Conservation (phyloP, 768 basidiomycete genomes). For the Gautieria morchelliformis region DNA sequence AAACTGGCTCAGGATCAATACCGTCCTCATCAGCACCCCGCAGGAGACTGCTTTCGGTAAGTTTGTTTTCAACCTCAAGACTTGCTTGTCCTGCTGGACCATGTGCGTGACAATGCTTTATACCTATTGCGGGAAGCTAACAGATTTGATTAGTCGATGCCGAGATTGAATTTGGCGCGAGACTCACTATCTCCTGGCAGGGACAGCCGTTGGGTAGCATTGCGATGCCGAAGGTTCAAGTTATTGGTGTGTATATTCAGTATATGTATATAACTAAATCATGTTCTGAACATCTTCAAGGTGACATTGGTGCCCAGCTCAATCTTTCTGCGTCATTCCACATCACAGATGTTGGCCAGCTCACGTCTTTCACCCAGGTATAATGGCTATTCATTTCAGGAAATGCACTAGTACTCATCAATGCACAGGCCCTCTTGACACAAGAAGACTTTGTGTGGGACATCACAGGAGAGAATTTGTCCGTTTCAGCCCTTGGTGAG, state of each 20-base stretch:
- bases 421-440: constrained; percentile 41
- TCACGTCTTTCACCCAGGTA: constrained; percentile 60
- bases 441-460: constrained; percentile 61
- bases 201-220: constrained; percentile 49
- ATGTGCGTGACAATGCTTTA: constrained; percentile 33
- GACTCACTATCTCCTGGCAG: constrained; percentile 52
- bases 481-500: constrained; percentile 49
- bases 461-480: constrained; percentile 55
- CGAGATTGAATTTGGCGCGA: constrained; percentile 51
- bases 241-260: constrained; percentile 23
- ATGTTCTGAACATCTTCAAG: constrained; percentile 6
- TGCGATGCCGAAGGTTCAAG: constrained; percentile 47
- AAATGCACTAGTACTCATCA: neutral
- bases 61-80: constrained; percentile 6
- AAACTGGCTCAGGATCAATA: constrained; percentile 36
- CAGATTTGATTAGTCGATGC: constrained; percentile 42
- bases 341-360: constrained; percentile 44
- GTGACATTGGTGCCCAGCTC: constrained; percentile 56
- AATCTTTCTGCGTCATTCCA: constrained; percentile 44
- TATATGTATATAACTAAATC: neutral
- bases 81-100: constrained; percentile 42
- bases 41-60: constrained; percentile 48
- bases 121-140: too few relatives aligned
- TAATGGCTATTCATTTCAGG: neutral
- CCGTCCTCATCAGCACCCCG: constrained; percentile 52